Evolutionary conservation across 169 alveolate genomes (phyloP).

Genomic region (Plasmodium billcollinsi): DNA sequence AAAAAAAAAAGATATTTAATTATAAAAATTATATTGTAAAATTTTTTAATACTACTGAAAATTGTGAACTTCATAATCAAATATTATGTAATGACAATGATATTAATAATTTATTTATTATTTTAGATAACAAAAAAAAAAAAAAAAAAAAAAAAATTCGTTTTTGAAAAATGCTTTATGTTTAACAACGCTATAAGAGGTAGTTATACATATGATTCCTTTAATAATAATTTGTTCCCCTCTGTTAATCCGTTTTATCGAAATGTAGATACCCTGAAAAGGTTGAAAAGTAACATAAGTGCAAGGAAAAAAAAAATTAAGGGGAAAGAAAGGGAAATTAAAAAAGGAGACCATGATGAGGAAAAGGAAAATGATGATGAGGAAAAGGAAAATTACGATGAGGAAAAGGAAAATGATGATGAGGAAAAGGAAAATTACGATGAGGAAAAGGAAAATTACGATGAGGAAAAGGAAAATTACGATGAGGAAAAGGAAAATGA

Average conservation of each 20-base stretch:
- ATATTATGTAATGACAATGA: slow-evolving; percentile 7
- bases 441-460: background rate
- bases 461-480: background rate
- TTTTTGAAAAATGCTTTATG: slow-evolving; percentile 28
- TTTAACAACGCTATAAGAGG: slow-evolving; percentile 19
- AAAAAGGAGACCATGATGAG: no score
- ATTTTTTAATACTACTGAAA: slow-evolving; percentile 23
- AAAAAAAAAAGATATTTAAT: background rate
- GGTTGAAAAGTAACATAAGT: background rate
- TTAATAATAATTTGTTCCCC: slow-evolving; percentile 25
- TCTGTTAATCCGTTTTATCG: slow-evolving; percentile 31
- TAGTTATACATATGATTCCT: slow-evolving; percentile 16
- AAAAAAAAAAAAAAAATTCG: background rate
- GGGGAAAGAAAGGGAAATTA: no score
- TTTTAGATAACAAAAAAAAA: background rate
- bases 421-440: background rate
- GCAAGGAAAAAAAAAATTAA: no score
- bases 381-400: background rate
- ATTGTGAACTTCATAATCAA: slow-evolving; percentile 25
- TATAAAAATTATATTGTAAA: slow-evolving; percentile 16
- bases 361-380: background rate
- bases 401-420: background rate
- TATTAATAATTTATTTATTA: slow-evolving; percentile 9
- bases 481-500: background rate
- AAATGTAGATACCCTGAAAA: slow-evolving; percentile 2